Percentiles rank a stretch among this genome's conserved stretches.
Conservation (phyloP, 495 filamentous ascomycete genomes). For the Cercophora samala region DNA sequence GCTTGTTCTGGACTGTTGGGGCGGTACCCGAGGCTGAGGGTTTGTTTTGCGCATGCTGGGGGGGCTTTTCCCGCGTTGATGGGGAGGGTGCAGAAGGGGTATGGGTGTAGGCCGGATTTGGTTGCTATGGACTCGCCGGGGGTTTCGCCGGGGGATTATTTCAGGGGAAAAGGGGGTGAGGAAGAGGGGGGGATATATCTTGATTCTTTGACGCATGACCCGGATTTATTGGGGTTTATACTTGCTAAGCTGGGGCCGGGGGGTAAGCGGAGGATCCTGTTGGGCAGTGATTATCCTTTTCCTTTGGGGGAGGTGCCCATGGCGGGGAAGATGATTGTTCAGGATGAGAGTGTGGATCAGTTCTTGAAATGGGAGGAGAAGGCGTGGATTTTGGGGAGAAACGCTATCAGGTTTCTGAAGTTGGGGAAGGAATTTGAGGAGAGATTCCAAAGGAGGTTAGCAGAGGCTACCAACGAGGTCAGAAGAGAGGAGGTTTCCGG, state of each 20-base stretch:
- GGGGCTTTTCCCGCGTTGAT: slow-evolving; percentile 31
- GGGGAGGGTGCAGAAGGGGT: slow-evolving; percentile 32
- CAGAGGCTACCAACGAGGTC: not conserved
- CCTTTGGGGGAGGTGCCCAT: slow-evolving; percentile 30
- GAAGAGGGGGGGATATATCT: slow-evolving; percentile 28
- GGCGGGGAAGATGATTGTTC: slow-evolving; percentile 27
- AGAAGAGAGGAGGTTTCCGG: not conserved
- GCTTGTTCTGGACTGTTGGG: slow-evolving; percentile 25
- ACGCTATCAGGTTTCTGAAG: slow-evolving; percentile 27
- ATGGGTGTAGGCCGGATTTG: slow-evolving; percentile 31
- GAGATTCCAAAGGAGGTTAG: slow-evolving; percentile 20
- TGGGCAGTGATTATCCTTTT: slow-evolving; percentile 34
- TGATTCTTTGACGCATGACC: slow-evolving; percentile 29
- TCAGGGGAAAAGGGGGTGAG: slow-evolving; percentile 6
- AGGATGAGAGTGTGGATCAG: slow-evolving; percentile 22
- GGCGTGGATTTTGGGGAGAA: slow-evolving; percentile 25
- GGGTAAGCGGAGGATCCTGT: slow-evolving; percentile 20
- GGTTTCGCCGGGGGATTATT: slow-evolving; percentile 26
- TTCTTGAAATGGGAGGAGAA: slow-evolving; percentile 29
- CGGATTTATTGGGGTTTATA: slow-evolving; percentile 30
- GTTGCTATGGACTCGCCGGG: slow-evolving; percentile 24
- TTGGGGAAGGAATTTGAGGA: slow-evolving; percentile 24
- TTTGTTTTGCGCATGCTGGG: slow-evolving; percentile 33
- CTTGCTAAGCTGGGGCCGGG: slow-evolving; percentile 26
- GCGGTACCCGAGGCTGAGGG: slow-evolving; percentile 24